Evolutionary conservation across 768 basidiomycete genomes (phyloP).

Genomic region (Boletus reticuloceps): DNA sequence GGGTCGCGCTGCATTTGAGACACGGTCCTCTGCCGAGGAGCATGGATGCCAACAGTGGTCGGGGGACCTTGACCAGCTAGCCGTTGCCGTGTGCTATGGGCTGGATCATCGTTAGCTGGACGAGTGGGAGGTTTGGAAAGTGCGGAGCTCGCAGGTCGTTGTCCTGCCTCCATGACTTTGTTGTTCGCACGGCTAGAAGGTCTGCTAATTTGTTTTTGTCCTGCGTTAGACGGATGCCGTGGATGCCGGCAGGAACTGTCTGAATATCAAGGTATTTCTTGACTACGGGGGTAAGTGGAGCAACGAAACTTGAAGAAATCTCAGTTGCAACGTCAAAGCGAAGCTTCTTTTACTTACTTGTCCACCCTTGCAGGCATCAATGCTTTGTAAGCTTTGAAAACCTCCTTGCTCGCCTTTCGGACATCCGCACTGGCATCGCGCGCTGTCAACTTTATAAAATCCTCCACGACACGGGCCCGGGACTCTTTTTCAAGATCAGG

Average conservation of each 20-base stretch:
- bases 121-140: slow-evolving; percentile 13
- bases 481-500: slow-evolving; percentile 73
- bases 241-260: background rate
- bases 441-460: slow-evolving; percentile 61
- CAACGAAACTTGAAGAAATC: slow-evolving; percentile 53
- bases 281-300: slow-evolving; percentile 71
- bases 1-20: slow-evolving; percentile 19
- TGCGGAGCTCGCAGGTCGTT: slow-evolving; percentile 7
- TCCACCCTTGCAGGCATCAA: slow-evolving; percentile 68
- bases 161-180: slow-evolving; percentile 6
- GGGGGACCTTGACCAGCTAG: background rate
- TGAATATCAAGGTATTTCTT: slow-evolving; percentile 71
- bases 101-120: background rate
- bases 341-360: slow-evolving; percentile 41
- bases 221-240: slow-evolving; percentile 1
- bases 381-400: slow-evolving; percentile 75
- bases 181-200: slow-evolving; percentile 24
- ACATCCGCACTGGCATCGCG: slow-evolving; percentile 77
- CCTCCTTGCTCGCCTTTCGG: slow-evolving; percentile 61
- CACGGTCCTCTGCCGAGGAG: slow-evolving; percentile 15
- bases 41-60: slow-evolving; percentile 3
- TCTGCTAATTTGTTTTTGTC: slow-evolving; percentile 21
- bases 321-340: slow-evolving; percentile 9
- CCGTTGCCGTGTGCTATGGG: slow-evolving; percentile 5
- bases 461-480: slow-evolving; percentile 65